These are phyloP conservation scores for Yamadazyma buinensis DNA, from an alignment of 1,139 yeast genomes.

Conservation along the genomic window DNA sequence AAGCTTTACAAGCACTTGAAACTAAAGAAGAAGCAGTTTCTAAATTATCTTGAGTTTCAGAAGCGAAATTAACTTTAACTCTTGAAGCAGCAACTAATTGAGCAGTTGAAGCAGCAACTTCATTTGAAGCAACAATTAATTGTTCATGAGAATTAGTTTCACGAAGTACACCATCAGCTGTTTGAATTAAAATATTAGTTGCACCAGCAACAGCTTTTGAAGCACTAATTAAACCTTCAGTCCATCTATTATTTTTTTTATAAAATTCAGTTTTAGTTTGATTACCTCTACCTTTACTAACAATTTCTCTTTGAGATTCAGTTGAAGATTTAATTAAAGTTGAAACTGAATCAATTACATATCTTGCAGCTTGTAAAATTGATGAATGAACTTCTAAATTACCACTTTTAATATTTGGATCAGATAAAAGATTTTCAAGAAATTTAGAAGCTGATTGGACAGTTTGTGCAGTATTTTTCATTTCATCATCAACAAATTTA, in stretches of 20 bases:
- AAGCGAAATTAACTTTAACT: conserved; percentile 75
- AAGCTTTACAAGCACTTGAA: conserved; percentile 66
- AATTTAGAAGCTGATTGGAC: conserved; percentile 65
- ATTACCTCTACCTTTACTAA: conserved; percentile 63
- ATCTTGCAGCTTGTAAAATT: conserved; percentile 73
- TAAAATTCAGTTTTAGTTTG: conserved; percentile 73
- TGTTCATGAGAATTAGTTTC: conserved; percentile 70
- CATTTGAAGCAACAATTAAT: conserved; percentile 85
- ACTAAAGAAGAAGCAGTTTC: conserved; percentile 71
- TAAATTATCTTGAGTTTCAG: conserved; percentile 71
- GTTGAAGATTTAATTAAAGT: conserved; percentile 72
- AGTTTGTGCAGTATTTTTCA: conserved; percentile 67
- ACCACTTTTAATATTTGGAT: conserved; percentile 54
- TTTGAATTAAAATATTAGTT: conserved; percentile 72
- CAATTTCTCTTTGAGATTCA: conserved; percentile 81
- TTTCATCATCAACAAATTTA: conserved; percentile 66
- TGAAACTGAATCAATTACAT: conserved; percentile 77
- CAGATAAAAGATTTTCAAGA: conserved; percentile 50
- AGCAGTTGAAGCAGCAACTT: conserved; percentile 90
- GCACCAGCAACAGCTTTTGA: conserved; percentile 87
- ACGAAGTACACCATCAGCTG: conserved; percentile 81
- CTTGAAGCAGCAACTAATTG: conserved; percentile 91
- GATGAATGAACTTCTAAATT: conserved; percentile 76
- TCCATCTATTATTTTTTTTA: conserved; percentile 88
- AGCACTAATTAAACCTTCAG: conserved; percentile 90